Percentiles rank a stretch among this genome's conserved stretches.
phyloP scores from a whole-genome alignment of 2,329 filamentous ascomycete genomes.

The Elsinoe fawcettii region DNA sequence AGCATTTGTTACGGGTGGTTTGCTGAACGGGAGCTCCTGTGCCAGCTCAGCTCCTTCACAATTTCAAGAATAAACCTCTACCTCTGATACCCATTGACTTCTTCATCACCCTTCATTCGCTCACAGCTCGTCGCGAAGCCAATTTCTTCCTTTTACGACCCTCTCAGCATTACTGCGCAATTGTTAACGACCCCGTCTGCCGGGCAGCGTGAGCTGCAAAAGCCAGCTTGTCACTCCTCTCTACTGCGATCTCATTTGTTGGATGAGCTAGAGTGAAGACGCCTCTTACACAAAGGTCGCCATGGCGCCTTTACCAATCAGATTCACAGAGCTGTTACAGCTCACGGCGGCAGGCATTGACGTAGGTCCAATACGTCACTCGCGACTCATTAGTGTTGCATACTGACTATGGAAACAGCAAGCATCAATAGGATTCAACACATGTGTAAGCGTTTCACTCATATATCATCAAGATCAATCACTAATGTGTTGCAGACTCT shows the following conservation, averaged over 20 bases:
- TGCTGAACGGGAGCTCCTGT: conserved; percentile 12
- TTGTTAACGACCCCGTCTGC: not conserved
- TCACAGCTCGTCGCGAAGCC: not conserved
- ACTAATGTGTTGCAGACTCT: conserved; percentile 59
- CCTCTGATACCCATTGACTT: not conserved
- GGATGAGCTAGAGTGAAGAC: conserved; percentile 17
- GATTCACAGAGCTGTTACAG: conserved; percentile 82
- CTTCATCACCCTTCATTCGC: not conserved
- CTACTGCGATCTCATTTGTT: conserved; percentile 16
- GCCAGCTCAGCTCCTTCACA: conserved; percentile 1
- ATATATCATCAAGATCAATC: conserved; percentile 13
- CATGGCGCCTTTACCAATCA: conserved; percentile 73
- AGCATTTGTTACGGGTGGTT: not conserved
- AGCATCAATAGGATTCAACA: conserved; percentile 75
- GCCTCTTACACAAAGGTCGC: conserved; percentile 21
- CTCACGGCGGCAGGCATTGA: conserved; percentile 42
- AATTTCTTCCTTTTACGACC: not conserved
- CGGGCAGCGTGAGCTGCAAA: conserved; percentile 12
- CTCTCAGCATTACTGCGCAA: not conserved
- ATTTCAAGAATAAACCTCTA: not conserved
- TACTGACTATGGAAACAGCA: conserved; percentile 39
- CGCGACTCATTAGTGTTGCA: conserved; percentile 11
- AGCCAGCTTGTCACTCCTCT: conserved; percentile 5
- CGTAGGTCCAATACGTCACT: conserved; percentile 30
- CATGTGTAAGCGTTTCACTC: conserved; percentile 56